These are phyloP conservation scores for Xylaria castorea DNA, from an alignment of 495 filamentous ascomycete genomes.

Conservation along the genomic window DNA sequence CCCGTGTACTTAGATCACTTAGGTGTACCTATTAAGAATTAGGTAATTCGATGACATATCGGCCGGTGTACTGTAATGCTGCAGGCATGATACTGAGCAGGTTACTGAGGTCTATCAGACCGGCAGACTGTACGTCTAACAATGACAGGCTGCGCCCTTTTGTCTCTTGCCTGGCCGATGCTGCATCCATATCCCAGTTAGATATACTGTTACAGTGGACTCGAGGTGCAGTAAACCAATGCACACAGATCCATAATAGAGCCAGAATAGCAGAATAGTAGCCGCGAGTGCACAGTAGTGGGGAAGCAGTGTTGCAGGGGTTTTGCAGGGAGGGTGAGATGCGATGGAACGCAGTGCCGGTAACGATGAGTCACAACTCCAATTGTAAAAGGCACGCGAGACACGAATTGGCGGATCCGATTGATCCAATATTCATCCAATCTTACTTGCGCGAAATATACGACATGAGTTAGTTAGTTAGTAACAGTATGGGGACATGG, in stretches of 20 bases:
- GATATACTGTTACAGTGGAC: background rate
- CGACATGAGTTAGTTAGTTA: background rate
- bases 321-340: conserved; percentile 25
- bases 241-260: background rate
- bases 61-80: background rate
- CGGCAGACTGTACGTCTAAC: conserved; percentile 9
- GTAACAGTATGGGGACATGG: background rate
- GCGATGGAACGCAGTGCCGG: conserved; percentile 25
- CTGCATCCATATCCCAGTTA: conserved; percentile 1
- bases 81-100: background rate
- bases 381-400: conserved; percentile 9
- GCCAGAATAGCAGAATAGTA: background rate
- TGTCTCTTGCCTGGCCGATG: background rate
- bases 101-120: background rate
- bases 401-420: conserved; percentile 37
- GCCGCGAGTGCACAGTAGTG: background rate
- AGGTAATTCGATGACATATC: background rate
- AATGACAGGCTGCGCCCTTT: conserved; percentile 12
- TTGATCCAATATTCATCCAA: conserved; percentile 30
- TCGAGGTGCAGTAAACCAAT: conserved; percentile 9
- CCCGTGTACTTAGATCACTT: background rate
- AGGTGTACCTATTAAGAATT: background rate
- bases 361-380: conserved; percentile 27
- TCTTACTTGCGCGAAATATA: conserved; percentile 18
- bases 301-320: background rate